Base-by-base conservation (phyloP, 768 basidiomycete genomes). In the Asterophora lycoperdoides region DNA sequence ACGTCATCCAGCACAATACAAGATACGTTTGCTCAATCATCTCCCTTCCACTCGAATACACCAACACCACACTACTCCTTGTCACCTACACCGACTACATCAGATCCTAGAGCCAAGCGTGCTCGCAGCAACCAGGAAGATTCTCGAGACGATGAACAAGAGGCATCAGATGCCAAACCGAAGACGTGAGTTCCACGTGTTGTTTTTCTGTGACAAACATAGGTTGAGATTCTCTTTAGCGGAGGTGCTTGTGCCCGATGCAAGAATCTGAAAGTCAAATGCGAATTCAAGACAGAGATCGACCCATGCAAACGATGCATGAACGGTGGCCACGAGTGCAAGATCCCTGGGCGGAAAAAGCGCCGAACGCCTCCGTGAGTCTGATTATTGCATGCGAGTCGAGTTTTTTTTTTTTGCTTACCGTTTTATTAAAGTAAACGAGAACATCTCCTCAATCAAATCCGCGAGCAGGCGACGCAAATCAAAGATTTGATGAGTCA, bases 271-370 rank as follows among this genome's bases (percentile, higher is more conserved):
- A 73, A 88, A 73, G 87, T 89, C 49, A 81, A 77, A 56, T 91
- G 88, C 62, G 87, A 89, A 64, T 85, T 87, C 65, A 79, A 72
- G 61, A 78, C 77, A 11, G 83, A 86, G 42, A 78, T 74, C 11
- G 86, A 89, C 57, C 80, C 80, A 2, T 91, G 88, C 65, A 87
- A 80, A 60, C 81, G 88, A 9, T 91, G 88, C 58, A 64, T 77
- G 46, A 78, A 79, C 51, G 84, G 83, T 8, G 79, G 78, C 5
- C 81, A 86, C 48, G 84, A 87, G 44, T 91, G 88, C 56, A 68
- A 83, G 35, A 87, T 86, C 42, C 88, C 88, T n/a, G 88, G 87
- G n/a, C 76, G 85, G 53, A 90, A 88, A 66, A 86, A 86, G 60
- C 83, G 88, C 48, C 74, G 83, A 39, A 77, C 83, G 4, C 88